Conservation (phyloP, 345 rosid genomes). For the Melastoma malabathricum region DNA sequence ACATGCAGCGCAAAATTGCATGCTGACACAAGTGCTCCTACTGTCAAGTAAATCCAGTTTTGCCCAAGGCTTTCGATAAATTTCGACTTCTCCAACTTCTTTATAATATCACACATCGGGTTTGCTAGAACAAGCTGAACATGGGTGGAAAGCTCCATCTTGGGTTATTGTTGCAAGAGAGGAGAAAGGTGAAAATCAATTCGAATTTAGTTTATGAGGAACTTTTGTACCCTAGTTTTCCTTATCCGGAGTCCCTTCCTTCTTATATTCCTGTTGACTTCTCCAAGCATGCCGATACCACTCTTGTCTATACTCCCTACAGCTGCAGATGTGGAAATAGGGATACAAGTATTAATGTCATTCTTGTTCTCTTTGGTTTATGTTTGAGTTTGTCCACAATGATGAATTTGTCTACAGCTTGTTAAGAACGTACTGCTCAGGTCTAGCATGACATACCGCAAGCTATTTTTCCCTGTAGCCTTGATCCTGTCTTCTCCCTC, state of each 20-base stretch:
- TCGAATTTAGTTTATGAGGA: too few relatives aligned
- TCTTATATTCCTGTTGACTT: slow-evolving; percentile 44
- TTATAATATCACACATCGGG: slow-evolving; percentile 56
- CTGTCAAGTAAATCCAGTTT: slow-evolving; percentile 42
- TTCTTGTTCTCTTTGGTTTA: too few relatives aligned
- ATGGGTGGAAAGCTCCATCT: neutral
- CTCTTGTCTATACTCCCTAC: slow-evolving; percentile 88
- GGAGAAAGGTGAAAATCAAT: neutral
- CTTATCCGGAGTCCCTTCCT: slow-evolving; percentile 52
- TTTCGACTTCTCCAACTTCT: slow-evolving; percentile 51
- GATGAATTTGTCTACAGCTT: too few relatives aligned
- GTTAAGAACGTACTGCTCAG: slow-evolving; percentile 38
- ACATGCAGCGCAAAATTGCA: slow-evolving; percentile 30
- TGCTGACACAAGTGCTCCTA: slow-evolving; percentile 34
- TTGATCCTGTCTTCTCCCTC: slow-evolving; percentile 68
- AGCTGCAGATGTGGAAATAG: slow-evolving; percentile 20
- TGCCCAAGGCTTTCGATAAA: slow-evolving; percentile 35
- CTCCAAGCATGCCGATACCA: slow-evolving; percentile 85
- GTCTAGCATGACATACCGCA: slow-evolving; percentile 68
- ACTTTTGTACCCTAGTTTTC: slow-evolving; percentile 2
- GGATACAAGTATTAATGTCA: too few relatives aligned
- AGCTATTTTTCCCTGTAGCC: slow-evolving; percentile 37
- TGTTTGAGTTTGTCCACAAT: too few relatives aligned
- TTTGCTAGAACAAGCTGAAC: slow-evolving; percentile 44
- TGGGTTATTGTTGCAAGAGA: neutral